Evolutionary conservation across 495 filamentous ascomycete genomes (phyloP).

Genomic region (Aspergillus coremiiformis): DNA sequence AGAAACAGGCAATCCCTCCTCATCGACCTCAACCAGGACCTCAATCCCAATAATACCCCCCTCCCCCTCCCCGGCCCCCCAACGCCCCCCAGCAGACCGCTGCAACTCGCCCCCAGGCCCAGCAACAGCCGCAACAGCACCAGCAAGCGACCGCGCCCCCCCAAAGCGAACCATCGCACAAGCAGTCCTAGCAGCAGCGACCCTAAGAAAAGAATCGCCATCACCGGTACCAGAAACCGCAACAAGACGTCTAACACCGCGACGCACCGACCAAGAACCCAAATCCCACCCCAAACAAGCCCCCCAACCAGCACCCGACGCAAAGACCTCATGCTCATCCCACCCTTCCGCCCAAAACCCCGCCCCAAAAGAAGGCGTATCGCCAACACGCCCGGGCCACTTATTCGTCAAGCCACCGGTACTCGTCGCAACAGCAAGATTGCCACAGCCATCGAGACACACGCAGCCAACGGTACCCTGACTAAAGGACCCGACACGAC

Average conservation of each 20-base stretch:
- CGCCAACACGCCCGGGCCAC: slow-evolving; percentile 73
- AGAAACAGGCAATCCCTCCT: not conserved
- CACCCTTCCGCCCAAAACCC: slow-evolving; percentile 90
- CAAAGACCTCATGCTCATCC: too few species aligned
- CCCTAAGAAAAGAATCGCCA: slow-evolving; percentile 78
- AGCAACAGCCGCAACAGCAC: slow-evolving; percentile 54
- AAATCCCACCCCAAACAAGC: not conserved
- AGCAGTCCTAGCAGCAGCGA: slow-evolving; percentile 62
- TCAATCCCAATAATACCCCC: slow-evolving; percentile 89
- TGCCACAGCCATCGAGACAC: slow-evolving; percentile 65
- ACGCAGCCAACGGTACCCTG: slow-evolving; percentile 85
- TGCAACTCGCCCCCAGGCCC: slow-evolving; percentile 71
- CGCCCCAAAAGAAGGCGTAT: slow-evolving; percentile 79
- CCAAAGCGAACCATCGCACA: slow-evolving; percentile 66
- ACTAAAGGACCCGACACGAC: too few species aligned
- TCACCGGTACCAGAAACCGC: slow-evolving; percentile 84
- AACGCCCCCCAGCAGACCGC: slow-evolving; percentile 64
- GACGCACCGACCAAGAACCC: not conserved
- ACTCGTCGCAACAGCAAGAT: slow-evolving; percentile 71
- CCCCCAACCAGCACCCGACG: not conserved
- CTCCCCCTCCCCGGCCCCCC: slow-evolving; percentile 72
- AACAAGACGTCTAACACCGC: slow-evolving; percentile 39
- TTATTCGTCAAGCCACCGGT: slow-evolving; percentile 91
- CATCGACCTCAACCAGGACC: slow-evolving; percentile 30
- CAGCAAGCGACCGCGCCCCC: slow-evolving; percentile 20